Evolutionary conservation across 2,329 filamentous ascomycete species (phyloP), one percentile per base, ranked within the genome.

Genomic region (Xylaria sp.): DNA sequence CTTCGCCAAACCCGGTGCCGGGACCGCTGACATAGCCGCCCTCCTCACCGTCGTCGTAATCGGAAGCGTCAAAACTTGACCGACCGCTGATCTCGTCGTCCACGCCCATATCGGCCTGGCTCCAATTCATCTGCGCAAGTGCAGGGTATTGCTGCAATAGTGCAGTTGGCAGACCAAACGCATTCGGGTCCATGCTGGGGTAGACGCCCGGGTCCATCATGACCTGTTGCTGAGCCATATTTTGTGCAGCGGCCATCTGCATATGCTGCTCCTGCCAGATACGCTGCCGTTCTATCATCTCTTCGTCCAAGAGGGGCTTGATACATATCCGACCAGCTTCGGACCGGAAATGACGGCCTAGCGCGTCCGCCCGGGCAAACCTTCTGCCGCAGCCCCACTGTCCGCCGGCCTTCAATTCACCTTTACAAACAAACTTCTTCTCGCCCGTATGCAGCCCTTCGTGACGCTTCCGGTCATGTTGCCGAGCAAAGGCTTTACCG

Each of bases 381-480:
- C 94, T 87, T 64, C 95, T 87, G 3, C 92, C 92, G 70, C 95
- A 99, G 19, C 95, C 95, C 95, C 95, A 99, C 68, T 91, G 87
- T 4, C 89, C 89, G 49, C 89, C 89, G 1, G 87, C 87, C 69
- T 94, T 94, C 52, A 99, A 87, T 61, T 94, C 91, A 56, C 95
- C 95, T 69, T 92, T 93, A 79, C 95, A 99, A 7, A 98, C 92
- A 75, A 98, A 99, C 74, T 97, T 98, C 86, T 98, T 99, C 80
- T 99, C 95, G 43, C 95, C 95, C 0, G 92, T 96, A 74, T 99
- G 95, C 43, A 99, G 81, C 40, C 94, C 94, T 79, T 99, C 95
- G 77, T 99, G 95, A 40, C 95, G 90, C 78, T 99, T 99, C 47
- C 95, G 90, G 75, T 99, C 95, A 74, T 99, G 95, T 74, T 99